phyloP scores from a whole-genome alignment of 805 yeast genomes.

The Geotrichum ghanense region DNA sequence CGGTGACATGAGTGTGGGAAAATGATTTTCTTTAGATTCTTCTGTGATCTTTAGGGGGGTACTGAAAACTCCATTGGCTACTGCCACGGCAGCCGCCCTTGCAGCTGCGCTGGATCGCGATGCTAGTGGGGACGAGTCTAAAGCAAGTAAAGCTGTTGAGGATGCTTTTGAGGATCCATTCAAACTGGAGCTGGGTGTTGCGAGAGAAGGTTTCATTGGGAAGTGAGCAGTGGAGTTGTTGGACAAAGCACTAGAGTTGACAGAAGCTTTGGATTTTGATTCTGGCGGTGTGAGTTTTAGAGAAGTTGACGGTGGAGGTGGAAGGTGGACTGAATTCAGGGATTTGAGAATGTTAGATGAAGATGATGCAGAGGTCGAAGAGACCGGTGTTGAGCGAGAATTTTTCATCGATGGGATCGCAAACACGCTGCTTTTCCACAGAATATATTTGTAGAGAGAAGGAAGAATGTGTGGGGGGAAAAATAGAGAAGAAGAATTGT shows the following conservation, averaged over 20 bases:
- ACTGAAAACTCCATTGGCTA: background rate
- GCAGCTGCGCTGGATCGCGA: background rate
- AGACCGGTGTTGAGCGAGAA: background rate
- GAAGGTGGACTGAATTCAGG: constrained; percentile 30
- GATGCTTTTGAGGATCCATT: background rate
- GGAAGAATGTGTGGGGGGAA: no score
- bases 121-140: background rate
- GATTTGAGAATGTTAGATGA: constrained; percentile 29
- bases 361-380: background rate
- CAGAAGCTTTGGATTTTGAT: background rate
- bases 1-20: background rate
- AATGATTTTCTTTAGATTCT: background rate
- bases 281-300: background rate
- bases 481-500: no score
- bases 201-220: background rate
- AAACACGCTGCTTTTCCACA: no score
- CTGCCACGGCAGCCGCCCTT: background rate
- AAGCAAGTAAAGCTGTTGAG: background rate
- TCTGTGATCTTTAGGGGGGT: background rate
- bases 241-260: background rate
- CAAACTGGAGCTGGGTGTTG: background rate
- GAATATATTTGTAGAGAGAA: no score
- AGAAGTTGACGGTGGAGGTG: constrained; percentile 27
- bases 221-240: no score
- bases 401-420: no score